Evolutionary conservation across 306 rosid genomes (phyloP), one percentile per base, ranked within the genome.

Genomic region (Pterocarpus santalinus): DNA sequence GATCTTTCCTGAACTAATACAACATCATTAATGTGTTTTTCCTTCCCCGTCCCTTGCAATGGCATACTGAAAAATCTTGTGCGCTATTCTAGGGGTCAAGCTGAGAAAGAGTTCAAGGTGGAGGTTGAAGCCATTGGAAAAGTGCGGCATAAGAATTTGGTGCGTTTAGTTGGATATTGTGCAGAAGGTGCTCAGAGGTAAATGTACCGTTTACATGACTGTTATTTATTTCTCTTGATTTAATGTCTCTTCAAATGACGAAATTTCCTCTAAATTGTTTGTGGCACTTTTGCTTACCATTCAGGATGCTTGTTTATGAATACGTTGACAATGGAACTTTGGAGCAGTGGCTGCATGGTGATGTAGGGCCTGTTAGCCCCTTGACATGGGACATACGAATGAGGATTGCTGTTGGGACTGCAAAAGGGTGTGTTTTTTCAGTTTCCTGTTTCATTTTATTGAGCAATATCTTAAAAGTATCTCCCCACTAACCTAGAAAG

Each of bases 311-410:
- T 56, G 97, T 95, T 69, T 95, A 91, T 67, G 99, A 95, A 81
- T 95, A 89, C 72, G 88, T 95, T 82, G 97, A 95, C 85, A 95
- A 95, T 79, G 98, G 99, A 66, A 95, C 87, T 83, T 85, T 95
- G 90, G 99, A 95, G 89, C 99, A 95, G 81, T 95, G 99, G 99
- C 80, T 95, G 85, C 99, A 95, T 80, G 99, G 99, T 73, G 94
- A 95, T 72, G 93, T 93, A 33, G 98, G 98, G 57, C 90, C 97
- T 56, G 90, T 90, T 80, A 95, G 99, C 60, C 99, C 99, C 85
- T 80, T 95, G 84, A 91, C 96, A 12, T 95, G 99, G 99, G 95
- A 93, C 52, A 79, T 89, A 80, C 83, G 99, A 67, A 90, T 95
- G 93, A 93, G 57, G 90, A 95, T 95, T 73, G 98, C 99, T 16